phyloP scores from a whole-genome alignment of 2,329 filamentous ascomycete species.

The Diplodia sapinea region DNA sequence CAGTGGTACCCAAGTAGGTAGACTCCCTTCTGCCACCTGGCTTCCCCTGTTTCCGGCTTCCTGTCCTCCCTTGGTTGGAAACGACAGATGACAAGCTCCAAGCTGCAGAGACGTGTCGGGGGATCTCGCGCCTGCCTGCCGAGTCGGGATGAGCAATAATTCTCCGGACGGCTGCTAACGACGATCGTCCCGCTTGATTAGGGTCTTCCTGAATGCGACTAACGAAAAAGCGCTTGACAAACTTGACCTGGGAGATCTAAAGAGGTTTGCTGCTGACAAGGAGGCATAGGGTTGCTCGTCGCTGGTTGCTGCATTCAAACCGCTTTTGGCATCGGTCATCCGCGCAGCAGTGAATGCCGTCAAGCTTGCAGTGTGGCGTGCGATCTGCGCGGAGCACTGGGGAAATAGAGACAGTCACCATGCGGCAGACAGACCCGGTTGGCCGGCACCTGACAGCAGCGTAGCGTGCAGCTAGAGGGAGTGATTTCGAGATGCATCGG shows the following conservation, averaged over 20 bases:
- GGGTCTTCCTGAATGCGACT: slow-evolving; percentile 58
- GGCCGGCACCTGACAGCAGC: not conserved
- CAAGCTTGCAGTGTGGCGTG: not conserved
- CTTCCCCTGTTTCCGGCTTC: not conserved
- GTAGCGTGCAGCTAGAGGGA: not conserved
- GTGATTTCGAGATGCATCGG: not conserved
- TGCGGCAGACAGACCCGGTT: not conserved
- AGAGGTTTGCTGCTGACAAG: slow-evolving; percentile 55
- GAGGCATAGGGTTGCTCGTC: slow-evolving; percentile 35
- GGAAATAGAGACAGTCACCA: not conserved
- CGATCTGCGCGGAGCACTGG: not conserved
- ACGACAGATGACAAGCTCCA: not conserved
- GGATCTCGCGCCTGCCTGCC: not conserved
- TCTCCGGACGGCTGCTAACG: slow-evolving; percentile 3
- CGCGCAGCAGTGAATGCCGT: not conserved
- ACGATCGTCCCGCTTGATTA: slow-evolving; percentile 31
- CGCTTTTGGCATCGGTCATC: not conserved
- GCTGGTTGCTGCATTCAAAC: too few species aligned
- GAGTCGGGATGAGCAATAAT: not conserved
- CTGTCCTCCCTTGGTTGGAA: not conserved
- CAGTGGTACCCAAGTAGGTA: slow-evolving; percentile 51
- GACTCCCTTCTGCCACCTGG: too few species aligned
- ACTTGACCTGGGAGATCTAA: slow-evolving; percentile 57
- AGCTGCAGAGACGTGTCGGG: not conserved
- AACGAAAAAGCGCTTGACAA: slow-evolving; percentile 59